Evolutionary conservation across 768 basidiomycete genomes (phyloP).

Genomic region (Chalciporus sphaerocephalus): DNA sequence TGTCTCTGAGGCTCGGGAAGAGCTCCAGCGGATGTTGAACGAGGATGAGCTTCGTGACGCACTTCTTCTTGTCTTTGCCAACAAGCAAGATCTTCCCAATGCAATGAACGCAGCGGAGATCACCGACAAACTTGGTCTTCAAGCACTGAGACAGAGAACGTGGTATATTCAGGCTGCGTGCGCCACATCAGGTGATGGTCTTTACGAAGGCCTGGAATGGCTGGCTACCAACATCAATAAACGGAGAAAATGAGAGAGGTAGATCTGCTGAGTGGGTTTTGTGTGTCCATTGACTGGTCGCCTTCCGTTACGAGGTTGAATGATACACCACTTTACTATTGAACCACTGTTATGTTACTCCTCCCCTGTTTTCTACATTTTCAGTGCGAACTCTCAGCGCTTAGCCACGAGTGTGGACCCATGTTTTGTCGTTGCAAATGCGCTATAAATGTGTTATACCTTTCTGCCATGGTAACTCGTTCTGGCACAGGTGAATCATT

Average conservation of each 20-base stretch:
- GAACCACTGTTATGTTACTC: constrained; percentile 26
- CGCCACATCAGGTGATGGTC: constrained; percentile 96
- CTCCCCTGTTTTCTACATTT: constrained; percentile 22
- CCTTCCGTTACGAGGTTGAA: constrained; percentile 58
- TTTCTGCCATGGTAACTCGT: constrained; percentile 1
- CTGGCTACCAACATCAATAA: constrained; percentile 81
- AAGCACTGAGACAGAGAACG: constrained; percentile 92
- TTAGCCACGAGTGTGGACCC: constrained; percentile 5
- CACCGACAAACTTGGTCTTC: constrained; percentile 98
- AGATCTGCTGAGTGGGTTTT: constrained; percentile 37
- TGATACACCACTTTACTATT: constrained; percentile 44
- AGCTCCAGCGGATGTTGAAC: constrained; percentile 98
- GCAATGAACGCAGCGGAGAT: constrained; percentile 99
- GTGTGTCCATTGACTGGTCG: constrained; percentile 48
- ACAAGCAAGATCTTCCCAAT: constrained; percentile 99
- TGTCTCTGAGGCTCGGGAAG: constrained; percentile 97
- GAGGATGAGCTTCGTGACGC: constrained; percentile 99
- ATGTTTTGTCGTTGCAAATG: constrained; percentile 12
- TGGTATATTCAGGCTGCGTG: constrained; percentile 99
- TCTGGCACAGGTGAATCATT: constrained; percentile 6
- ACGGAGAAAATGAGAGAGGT: constrained; percentile 60
- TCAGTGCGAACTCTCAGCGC: constrained; percentile 4
- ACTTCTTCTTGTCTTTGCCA: constrained; percentile 97
- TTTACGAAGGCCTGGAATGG: constrained; percentile 99
- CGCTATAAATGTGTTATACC: constrained; percentile 19